These are phyloP conservation scores for Piper longum DNA, from an alignment of 164 flowering plant genomes.

Conservation along the genomic window DNA sequence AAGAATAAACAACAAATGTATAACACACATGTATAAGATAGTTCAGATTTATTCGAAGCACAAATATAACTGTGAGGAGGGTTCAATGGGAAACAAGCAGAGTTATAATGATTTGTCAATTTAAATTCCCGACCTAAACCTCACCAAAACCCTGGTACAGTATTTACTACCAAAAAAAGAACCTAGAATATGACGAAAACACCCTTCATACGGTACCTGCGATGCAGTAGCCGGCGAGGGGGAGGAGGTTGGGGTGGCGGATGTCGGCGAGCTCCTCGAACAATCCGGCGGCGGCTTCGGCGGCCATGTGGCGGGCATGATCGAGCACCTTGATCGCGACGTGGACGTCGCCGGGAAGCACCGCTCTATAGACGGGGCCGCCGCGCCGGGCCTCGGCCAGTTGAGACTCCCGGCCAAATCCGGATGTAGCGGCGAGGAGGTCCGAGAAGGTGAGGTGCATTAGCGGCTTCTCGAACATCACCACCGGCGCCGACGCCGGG, in stretches of 20 bases:
- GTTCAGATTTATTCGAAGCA: no score
- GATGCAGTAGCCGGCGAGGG: constrained; percentile 86
- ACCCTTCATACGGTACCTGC: constrained; percentile 44
- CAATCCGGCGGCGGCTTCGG: constrained; percentile 34
- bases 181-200: background rate
- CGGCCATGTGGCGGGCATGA: constrained; percentile 27
- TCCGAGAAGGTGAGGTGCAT: constrained; percentile 74
- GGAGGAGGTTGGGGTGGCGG: constrained; percentile 77
- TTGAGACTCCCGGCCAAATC: constrained; percentile 72
- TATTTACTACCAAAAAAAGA: background rate
- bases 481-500: constrained; percentile 60
- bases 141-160: background rate
- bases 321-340: constrained; percentile 89
- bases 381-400: constrained; percentile 66
- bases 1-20: no score
- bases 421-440: constrained; percentile 73
- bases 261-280: constrained; percentile 52
- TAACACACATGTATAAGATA: no score
- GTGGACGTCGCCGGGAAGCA: constrained; percentile 81
- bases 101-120: no score
- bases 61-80: no score
- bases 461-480: constrained; percentile 92
- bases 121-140: background rate
- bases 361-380: constrained; percentile 81
- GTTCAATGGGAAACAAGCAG: no score